These are phyloP conservation scores for Diutina sp. DNA, from an alignment of 1,139 yeast genomes.

Conservation along the genomic window DNA sequence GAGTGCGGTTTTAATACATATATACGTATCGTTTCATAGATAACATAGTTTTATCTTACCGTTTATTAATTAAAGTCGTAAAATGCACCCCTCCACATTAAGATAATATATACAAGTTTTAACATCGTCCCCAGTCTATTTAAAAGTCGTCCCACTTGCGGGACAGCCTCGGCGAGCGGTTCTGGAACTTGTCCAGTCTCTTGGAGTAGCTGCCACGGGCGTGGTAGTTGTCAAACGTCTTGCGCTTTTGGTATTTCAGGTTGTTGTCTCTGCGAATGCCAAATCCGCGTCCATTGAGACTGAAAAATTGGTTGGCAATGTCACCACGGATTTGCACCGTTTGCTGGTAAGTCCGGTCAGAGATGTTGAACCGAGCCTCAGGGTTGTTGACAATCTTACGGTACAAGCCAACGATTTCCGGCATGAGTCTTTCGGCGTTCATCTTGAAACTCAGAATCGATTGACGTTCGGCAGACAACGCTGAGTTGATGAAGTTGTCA, in stretches of 20 bases:
- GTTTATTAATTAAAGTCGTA: not conserved
- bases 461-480: not conserved
- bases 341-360: not conserved
- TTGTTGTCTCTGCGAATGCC: not conserved
- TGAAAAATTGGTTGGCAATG: not conserved
- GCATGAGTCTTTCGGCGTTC: constrained; percentile 4
- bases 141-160: not conserved
- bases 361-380: not conserved
- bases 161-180: not conserved
- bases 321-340: not conserved
- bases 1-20: not conserved
- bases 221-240: not conserved
- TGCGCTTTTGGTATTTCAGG: not conserved
- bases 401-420: constrained; percentile 6
- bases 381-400: constrained; percentile 3
- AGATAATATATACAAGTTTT: not conserved
- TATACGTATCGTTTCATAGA: not conserved
- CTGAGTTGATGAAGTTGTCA: not conserved
- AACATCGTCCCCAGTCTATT: not conserved
- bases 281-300: not conserved
- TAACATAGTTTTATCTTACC: too few species aligned
- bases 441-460: constrained; percentile 3
- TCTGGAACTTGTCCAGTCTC: not conserved
- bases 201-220: not conserved
- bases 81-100: not conserved